Evolutionary conservation across 2,329 filamentous ascomycete genomes (phyloP).

Genomic region (Coniochaeta ligniaria): DNA sequence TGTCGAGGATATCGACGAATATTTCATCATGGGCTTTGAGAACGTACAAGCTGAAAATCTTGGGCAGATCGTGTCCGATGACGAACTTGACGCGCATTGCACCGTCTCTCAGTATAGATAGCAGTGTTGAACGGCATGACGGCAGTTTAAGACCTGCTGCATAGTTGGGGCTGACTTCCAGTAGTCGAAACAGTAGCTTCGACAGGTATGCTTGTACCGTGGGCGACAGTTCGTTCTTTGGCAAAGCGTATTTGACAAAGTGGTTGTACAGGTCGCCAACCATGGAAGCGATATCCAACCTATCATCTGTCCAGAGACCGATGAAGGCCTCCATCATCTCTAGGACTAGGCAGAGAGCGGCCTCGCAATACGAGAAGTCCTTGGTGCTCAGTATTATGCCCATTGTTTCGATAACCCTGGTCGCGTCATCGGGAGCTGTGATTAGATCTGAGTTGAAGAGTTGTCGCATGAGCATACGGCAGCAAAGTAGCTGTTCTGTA

Average conservation of each 20-base stretch:
- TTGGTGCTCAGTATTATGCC: slow-evolving; percentile 46
- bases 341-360: slow-evolving; percentile 60
- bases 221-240: slow-evolving; percentile 62
- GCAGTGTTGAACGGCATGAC: slow-evolving; percentile 60
- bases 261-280: slow-evolving; percentile 74
- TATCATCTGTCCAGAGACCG: slow-evolving; percentile 53
- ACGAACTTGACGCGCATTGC: slow-evolving; percentile 68
- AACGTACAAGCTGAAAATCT: slow-evolving; percentile 75
- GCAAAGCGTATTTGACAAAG: slow-evolving; percentile 61
- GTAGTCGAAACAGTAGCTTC: slow-evolving; percentile 60
- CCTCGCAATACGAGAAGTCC: slow-evolving; percentile 67
- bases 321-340: slow-evolving; percentile 60
- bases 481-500: slow-evolving; percentile 47
- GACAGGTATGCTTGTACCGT: slow-evolving; percentile 61
- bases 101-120: slow-evolving; percentile 62
- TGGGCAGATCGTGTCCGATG: slow-evolving; percentile 61
- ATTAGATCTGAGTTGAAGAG: slow-evolving; percentile 46
- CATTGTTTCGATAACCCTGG: slow-evolving; percentile 40
- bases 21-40: slow-evolving; percentile 76
- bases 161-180: slow-evolving; percentile 62
- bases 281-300: slow-evolving; percentile 53
- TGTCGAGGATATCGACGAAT: slow-evolving; percentile 75
- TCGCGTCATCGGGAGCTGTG: slow-evolving; percentile 37
- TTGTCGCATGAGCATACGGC: slow-evolving; percentile 40
- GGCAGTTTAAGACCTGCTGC: slow-evolving; percentile 51